Evolutionary conservation across 2,329 filamentous ascomycete genomes (phyloP).

Genomic region (Mollisiaceae sp.): DNA sequence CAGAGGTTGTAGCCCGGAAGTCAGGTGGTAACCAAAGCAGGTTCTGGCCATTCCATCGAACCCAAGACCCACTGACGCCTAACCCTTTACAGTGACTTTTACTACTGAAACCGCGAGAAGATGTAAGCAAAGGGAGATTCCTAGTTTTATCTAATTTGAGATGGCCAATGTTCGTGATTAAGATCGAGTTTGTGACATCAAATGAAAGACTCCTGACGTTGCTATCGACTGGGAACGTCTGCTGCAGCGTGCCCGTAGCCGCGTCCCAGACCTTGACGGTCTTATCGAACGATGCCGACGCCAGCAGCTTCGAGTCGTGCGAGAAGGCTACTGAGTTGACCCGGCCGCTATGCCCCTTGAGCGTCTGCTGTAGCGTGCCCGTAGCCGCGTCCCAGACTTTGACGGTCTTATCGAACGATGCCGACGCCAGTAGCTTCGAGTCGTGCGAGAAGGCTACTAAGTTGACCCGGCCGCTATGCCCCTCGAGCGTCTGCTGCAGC

Average conservation of each 20-base stretch:
- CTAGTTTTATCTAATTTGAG: too few relatives aligned
- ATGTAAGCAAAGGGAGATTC: too few relatives aligned
- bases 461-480: slow-evolving; percentile 3
- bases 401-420: slow-evolving; percentile 12
- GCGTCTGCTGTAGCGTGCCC: slow-evolving; percentile 9
- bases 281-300: slow-evolving; percentile 16
- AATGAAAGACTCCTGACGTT: too few relatives aligned
- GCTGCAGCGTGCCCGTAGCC: neutral
- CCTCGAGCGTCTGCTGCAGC: slow-evolving; percentile 17
- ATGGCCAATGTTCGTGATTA: too few relatives aligned
- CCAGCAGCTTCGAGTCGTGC: slow-evolving; percentile 16
- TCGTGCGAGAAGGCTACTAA: slow-evolving; percentile 25
- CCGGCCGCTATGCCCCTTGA: slow-evolving; percentile 15
- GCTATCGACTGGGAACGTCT: too few relatives aligned
- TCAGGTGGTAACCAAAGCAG: too few relatives aligned
- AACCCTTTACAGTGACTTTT: too few relatives aligned
- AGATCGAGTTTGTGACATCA: too few relatives aligned
- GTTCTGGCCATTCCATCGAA: too few relatives aligned
- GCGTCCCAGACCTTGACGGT: slow-evolving; percentile 22
- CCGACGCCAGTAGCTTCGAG: slow-evolving; percentile 18
- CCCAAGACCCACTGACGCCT: too few relatives aligned
- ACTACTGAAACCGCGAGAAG: too few relatives aligned
- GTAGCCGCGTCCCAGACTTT: slow-evolving; percentile 18
- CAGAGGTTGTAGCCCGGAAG: too few relatives aligned
- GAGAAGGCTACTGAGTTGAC: slow-evolving; percentile 24